Percentiles rank a stretch among this genome's conserved stretches.
phyloP scores from a whole-genome alignment of 202 grass and related monocot genomes.

The Zoysia matrella region DNA sequence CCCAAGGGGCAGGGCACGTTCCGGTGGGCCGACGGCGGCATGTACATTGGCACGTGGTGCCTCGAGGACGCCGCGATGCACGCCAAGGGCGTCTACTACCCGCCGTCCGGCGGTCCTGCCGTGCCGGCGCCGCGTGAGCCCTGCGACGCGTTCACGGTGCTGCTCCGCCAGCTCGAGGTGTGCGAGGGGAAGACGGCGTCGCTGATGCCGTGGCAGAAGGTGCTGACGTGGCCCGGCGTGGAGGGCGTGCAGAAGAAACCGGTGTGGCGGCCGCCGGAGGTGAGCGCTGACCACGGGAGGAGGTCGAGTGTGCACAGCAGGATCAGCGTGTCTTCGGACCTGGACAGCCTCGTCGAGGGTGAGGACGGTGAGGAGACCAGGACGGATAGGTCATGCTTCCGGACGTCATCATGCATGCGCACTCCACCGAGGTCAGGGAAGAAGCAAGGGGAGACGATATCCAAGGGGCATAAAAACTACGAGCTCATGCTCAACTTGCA shows the following conservation, averaged over 20 bases:
- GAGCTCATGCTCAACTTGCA: conserved; percentile 98
- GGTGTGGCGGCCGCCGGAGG: conserved; percentile 49
- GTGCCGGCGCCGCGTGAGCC: conserved; percentile 57
- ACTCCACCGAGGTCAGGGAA: conserved; percentile 57
- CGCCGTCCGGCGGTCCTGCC: conserved; percentile 49
- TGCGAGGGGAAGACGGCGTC: conserved; percentile 64
- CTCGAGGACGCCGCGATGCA: conserved; percentile 35
- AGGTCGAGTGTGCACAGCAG: conserved; percentile 38
- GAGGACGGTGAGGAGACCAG: conserved; percentile 40
- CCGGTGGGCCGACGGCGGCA: conserved; percentile 61
- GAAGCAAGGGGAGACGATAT: conserved; percentile 92
- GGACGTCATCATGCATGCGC: conserved; percentile 48
- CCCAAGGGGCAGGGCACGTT: conserved; percentile 78
- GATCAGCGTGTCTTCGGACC: conserved; percentile 47
- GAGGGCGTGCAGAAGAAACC: conserved; percentile 55
- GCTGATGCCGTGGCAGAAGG: conserved; percentile 77
- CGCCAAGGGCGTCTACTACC: conserved; percentile 65
- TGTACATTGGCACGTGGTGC: conserved; percentile 61
- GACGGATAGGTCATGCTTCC: neutral
- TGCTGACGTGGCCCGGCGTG: conserved; percentile 62
- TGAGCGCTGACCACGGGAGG: conserved; percentile 32
- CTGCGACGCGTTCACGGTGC: conserved; percentile 45
- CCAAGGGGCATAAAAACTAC: conserved; percentile 94
- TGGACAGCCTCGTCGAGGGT: conserved; percentile 24
- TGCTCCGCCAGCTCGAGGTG: conserved; percentile 48